A percentile compares a stretch with the other conserved stretches of the same genome.
Conservation (phyloP, 768 basidiomycete genomes). For the Termitomyces eurrhizus region DNA sequence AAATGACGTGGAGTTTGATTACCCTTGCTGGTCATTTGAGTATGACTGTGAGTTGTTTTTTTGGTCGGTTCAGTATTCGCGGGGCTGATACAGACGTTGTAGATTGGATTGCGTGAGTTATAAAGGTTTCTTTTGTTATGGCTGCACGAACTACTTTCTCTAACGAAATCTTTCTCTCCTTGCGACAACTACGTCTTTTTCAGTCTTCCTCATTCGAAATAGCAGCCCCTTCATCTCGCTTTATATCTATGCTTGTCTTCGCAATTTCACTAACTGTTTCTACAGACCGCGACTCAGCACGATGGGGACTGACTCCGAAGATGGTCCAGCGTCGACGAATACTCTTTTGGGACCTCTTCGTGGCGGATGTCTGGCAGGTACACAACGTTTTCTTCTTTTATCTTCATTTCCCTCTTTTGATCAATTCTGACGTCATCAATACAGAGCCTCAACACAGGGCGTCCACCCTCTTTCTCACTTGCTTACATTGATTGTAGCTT, state of each 20-base stretch:
- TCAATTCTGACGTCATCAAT: not conserved
- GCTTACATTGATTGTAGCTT: conserved; percentile 66
- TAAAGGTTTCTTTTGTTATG: not conserved
- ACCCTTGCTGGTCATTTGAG: conserved; percentile 63
- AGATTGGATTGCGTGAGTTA: conserved; percentile 70
- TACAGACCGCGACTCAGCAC: conserved; percentile 59
- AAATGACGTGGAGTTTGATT: conserved; percentile 65
- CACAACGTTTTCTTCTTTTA: conserved; percentile 6
- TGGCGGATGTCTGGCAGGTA: conserved; percentile 69
- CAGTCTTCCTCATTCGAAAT: not conserved
- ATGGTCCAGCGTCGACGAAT: conserved; percentile 63
- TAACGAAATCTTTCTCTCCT: not conserved
- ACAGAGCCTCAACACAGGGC: conserved; percentile 68
- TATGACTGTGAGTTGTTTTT: conserved; percentile 48
- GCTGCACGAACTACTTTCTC: no score
- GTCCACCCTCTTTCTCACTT: conserved; percentile 65
- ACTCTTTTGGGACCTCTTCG: conserved; percentile 77
- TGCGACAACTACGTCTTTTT: not conserved
- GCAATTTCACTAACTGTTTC: not conserved
- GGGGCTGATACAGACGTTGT: not conserved
- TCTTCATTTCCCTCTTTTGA: not conserved
- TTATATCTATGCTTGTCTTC: no score
- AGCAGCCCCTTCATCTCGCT: not conserved
- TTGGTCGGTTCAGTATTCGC: not conserved
- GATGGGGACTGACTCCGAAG: conserved; percentile 60